Evolutionary conservation across 2,329 filamentous ascomycete species (phyloP), one percentile per base, ranked within the genome.

Genomic region (Colletotrichum sp.): DNA sequence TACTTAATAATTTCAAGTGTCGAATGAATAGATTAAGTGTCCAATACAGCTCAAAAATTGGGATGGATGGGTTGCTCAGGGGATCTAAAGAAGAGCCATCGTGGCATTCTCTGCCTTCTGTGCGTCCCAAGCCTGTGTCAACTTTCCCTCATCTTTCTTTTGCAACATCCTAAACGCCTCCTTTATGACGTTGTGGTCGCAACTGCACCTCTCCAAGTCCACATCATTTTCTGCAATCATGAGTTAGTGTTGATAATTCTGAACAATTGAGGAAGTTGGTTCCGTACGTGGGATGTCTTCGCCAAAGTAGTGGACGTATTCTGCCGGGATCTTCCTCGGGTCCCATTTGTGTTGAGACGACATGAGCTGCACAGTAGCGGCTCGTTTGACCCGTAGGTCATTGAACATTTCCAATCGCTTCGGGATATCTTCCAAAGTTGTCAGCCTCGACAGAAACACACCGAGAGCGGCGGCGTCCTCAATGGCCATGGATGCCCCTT

Each of bases 301-400:
- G n/a, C 43, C 43, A 52, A 52, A 52, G n/a, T 52, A 52, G 43
- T 52, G 43, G 12, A 52, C 10, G n/a, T 22, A 52, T 52, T 52
- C 43, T 52, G 12, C 43, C 8, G 43, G 48, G 25, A 66, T 16
- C 28, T 9, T 32, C 18, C 16, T 28, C 8, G 68, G 60, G 9
- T 71, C 30, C 68, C 68, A 71, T 22, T 32, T 18, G 8, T 71
- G 68, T 18, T 66, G 39, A 9, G 60, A 55, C 5, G 68, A 71
- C 58, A 36, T 27, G 7, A 55, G 27, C 43, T 71, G 68, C 16
- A 48, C 65, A 16, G 39, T 48, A 8, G 68, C 68, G 7, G 55
- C 68, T n/a, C 68, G 60, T 16, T 65, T 30, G 12, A 65, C 27
- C 9, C 68, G 28, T 2, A 71, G 60, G 9, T 66, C 5, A 48